Evolutionary conservation across 345 rosid species (phyloP), one percentile per base, ranked within the genome.

Genomic region (Clarkia xantiana): DNA sequence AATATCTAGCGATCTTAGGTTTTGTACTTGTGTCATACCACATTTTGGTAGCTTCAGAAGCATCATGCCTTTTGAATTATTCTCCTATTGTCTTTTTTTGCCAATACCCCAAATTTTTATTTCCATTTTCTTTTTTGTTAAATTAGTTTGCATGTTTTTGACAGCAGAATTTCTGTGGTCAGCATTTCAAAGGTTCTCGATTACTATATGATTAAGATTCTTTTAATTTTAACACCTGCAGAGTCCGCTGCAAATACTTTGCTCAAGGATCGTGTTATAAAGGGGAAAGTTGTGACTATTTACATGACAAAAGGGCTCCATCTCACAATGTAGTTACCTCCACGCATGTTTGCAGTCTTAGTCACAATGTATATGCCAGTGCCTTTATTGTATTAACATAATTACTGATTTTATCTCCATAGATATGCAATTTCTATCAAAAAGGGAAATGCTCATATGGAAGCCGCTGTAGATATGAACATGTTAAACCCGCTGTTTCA

Each of bases 381-480:
- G 45, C 25, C 23, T 53, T 23, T 44, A 29, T 29, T 29, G n/a
- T 29, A 22, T 2, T 22, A 2, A 52, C 43, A 15, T 25, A 13
- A 6, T 14, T 50, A 12, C n/a, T 51, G 18, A 52, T 44, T 45
- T 46, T 10, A 17, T 47, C 4, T 39, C 47, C 29, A 18, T 68
- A 87, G 96, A 62, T 84, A 45, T 87, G 96, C 72, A 79, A 79
- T 38, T 88, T 61, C 54, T 81, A 88, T 62, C 97, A 84, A 63
- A 88, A 79, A 68, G 91, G 97, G 40, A 61, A 63, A 23, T 88
- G 94, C 52, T 62, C 73, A 1, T 84, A 81, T 51, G 96, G 88
- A 45, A 76, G 79, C 60, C 71, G 88, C 49, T 88, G 97, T 65
- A 65, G 91, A 68, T 79, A 81, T 59, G 81, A 81, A 42, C 97